These are phyloP conservation scores for Colletotrichum australisinense DNA, from an alignment of 2,329 filamentous ascomycete genomes.

Conservation along the genomic window DNA sequence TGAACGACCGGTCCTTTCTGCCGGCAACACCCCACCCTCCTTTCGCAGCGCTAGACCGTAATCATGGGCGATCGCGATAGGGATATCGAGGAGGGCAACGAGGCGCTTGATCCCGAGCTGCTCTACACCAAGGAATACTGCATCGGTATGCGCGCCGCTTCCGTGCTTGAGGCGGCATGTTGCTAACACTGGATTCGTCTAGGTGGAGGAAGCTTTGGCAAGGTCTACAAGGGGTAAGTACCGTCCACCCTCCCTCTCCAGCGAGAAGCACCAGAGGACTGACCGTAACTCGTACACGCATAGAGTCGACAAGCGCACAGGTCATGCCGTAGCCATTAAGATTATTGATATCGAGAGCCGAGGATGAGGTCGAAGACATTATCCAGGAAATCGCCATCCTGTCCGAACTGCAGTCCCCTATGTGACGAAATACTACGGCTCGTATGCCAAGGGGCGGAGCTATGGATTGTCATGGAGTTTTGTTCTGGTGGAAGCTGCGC, in stretches of 20 bases:
- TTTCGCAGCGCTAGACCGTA: conserved; percentile 24
- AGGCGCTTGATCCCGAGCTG: conserved; percentile 83
- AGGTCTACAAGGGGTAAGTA: conserved; percentile 93
- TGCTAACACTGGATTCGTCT: conserved; percentile 33
- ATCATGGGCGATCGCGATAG: conserved; percentile 62
- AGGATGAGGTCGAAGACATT: conserved; percentile 99
- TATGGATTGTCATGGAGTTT: conserved; percentile 99
- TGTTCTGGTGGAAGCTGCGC: conserved; percentile 97
- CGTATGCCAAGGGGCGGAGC: conserved; percentile 92
- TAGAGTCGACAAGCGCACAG: conserved; percentile 88
- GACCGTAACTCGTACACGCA: conserved; percentile 48
- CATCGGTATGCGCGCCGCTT: conserved; percentile 70
- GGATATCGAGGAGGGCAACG: conserved; percentile 59
- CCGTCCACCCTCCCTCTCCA: background rate
- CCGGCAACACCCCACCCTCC: background rate
- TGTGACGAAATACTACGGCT: conserved; percentile 97
- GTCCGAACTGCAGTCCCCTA: conserved; percentile 94
- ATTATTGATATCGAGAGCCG: conserved; percentile 98
- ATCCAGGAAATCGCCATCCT: conserved; percentile 99
- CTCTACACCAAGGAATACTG: conserved; percentile 94
- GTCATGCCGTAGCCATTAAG: conserved; percentile 96
- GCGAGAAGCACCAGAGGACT: conserved; percentile 10
- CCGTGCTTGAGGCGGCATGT: conserved; percentile 3
- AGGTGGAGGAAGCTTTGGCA: conserved; percentile 98
- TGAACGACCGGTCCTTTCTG: background rate